Conservation (phyloP, 768 basidiomycete species). For the Russula dissimulans region DNA sequence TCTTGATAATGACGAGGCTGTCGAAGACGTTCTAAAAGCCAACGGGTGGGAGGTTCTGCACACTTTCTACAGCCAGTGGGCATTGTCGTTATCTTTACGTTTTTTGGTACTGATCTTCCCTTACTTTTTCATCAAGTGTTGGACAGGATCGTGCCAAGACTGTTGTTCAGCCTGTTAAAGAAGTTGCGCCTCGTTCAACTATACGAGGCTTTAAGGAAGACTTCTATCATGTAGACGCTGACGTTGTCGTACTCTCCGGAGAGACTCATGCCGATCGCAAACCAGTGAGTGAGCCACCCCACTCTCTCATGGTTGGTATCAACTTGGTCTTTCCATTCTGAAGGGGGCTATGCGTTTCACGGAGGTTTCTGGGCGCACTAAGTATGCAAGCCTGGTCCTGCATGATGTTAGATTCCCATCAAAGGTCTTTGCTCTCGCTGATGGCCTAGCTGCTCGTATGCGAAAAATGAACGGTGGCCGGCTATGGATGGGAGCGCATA, state of each 20-base stretch:
- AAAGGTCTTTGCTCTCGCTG: conserved; percentile 25
- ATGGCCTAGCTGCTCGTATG: conserved; percentile 29
- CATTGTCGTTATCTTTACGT: not conserved
- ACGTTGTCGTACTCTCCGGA: conserved; percentile 34
- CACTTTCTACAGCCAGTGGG: conserved; percentile 34
- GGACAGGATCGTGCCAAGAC: conserved; percentile 35
- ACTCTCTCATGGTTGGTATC: too few species aligned
- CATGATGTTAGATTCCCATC: not conserved
- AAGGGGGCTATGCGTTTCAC: conserved; percentile 18
- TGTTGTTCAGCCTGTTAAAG: conserved; percentile 31
- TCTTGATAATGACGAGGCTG: conserved; percentile 22
- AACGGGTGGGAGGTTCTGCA: conserved; percentile 35
- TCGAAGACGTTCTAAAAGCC: conserved; percentile 28
- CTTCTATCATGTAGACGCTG: conserved; percentile 26
- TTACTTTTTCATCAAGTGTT: conserved; percentile 20
- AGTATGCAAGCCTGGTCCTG: conserved; percentile 10
- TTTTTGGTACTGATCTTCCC: not conserved
- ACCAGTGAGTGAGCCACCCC: conserved; percentile 27
- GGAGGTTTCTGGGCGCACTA: not conserved
- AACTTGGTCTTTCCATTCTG: not conserved
- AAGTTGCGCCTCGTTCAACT: conserved; percentile 29
- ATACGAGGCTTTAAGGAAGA: conserved; percentile 36
- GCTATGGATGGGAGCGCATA: conserved; percentile 36
- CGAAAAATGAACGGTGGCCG: conserved; percentile 25
- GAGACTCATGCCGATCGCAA: conserved; percentile 33